Percentiles rank a stretch among this genome's conserved stretches.
Evolutionary conservation across 495 filamentous ascomycete species (phyloP).

Genomic region (Hypomontagnella submonticulosa): DNA sequence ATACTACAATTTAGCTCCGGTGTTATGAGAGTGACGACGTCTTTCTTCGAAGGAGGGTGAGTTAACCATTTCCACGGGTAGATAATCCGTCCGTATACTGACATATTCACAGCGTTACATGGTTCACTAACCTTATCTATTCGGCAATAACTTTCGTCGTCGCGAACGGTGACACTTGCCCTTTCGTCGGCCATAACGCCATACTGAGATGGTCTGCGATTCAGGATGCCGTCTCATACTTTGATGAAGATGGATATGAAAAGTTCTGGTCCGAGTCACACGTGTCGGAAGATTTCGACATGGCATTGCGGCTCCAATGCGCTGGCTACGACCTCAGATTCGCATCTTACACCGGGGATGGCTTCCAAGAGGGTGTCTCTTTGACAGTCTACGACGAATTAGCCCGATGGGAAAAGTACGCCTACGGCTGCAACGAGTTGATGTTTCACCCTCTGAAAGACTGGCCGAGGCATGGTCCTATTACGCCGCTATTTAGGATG

Average conservation of each 20-base stretch:
- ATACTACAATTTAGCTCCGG: slow-evolving; percentile 76
- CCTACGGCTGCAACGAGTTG: slow-evolving; percentile 78
- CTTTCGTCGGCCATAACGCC: slow-evolving; percentile 77
- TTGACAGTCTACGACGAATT: slow-evolving; percentile 81
- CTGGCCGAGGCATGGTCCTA: slow-evolving; percentile 67
- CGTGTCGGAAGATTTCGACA: slow-evolving; percentile 81
- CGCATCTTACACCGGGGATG: slow-evolving; percentile 70
- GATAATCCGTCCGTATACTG: slow-evolving; percentile 3
- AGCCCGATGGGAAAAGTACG: slow-evolving; percentile 81
- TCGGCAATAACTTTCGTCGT: slow-evolving; percentile 74
- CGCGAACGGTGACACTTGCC: slow-evolving; percentile 74
- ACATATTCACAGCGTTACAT: slow-evolving; percentile 63
- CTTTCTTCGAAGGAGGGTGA: slow-evolving; percentile 69
- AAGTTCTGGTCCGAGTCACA: slow-evolving; percentile 80
- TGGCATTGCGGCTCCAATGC: slow-evolving; percentile 75
- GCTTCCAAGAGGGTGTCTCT: slow-evolving; percentile 80
- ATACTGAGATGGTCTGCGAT: slow-evolving; percentile 75
- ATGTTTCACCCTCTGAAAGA: slow-evolving; percentile 62
- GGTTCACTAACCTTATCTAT: slow-evolving; percentile 80
- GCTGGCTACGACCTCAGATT: slow-evolving; percentile 71
- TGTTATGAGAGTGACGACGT: slow-evolving; percentile 74
- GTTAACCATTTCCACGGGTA: slow-evolving; percentile 12
- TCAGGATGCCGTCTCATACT: slow-evolving; percentile 65
- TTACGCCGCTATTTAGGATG: slow-evolving; percentile 71
- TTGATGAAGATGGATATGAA: slow-evolving; percentile 60